Evolutionary conservation across 2,329 filamentous ascomycete genomes (phyloP).

Genomic region (Fusarium sp.): DNA sequence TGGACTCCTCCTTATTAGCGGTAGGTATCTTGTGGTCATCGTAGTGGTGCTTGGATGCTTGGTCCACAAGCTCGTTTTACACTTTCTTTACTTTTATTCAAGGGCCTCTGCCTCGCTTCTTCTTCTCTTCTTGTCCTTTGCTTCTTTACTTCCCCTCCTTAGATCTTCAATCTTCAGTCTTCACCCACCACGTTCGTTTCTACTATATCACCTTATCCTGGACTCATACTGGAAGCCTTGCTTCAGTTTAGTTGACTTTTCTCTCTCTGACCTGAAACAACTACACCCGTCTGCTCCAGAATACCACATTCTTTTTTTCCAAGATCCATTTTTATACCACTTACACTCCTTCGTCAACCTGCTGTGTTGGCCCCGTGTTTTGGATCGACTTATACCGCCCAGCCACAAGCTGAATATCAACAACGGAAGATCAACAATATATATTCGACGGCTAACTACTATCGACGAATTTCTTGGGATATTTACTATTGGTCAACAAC

Average conservation of each 20-base stretch:
- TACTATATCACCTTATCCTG: constrained; percentile 25
- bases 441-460: not conserved
- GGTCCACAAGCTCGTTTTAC: constrained; percentile 44
- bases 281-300: constrained; percentile 15
- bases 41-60: not conserved
- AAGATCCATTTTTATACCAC: constrained; percentile 24
- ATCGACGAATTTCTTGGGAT: not conserved
- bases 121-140: constrained; percentile 13
- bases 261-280: constrained; percentile 24
- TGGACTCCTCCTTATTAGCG: constrained; percentile 8
- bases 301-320: constrained; percentile 40
- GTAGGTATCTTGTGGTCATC: constrained; percentile 3
- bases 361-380: constrained; percentile 16
- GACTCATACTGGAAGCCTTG: constrained; percentile 20
- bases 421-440: constrained; percentile 6
- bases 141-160: constrained; percentile 28
- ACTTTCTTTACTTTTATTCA: constrained; percentile 38
- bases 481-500: not conserved
- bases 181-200: constrained; percentile 34
- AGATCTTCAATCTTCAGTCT: constrained; percentile 32
- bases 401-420: constrained; percentile 2
- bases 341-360: constrained; percentile 29
- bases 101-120: constrained; percentile 35
- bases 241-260: constrained; percentile 9
- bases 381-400: constrained; percentile 24